Evolutionary conservation across 129 eudicot genomes (phyloP).

Genomic region (Oenanthe sinensis): DNA sequence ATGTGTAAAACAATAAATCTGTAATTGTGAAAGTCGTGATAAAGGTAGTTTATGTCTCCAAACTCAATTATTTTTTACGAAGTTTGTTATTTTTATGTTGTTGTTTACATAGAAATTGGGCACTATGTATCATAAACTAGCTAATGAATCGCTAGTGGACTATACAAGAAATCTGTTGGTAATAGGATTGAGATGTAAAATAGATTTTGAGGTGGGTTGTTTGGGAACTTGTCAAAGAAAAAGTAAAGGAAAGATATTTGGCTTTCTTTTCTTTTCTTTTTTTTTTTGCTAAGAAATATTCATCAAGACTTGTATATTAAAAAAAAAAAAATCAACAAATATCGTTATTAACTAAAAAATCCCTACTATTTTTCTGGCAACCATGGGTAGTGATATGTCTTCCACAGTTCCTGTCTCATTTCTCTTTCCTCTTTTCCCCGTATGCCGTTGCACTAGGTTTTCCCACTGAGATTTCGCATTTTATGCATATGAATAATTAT

Average conservation of each 20-base stretch:
- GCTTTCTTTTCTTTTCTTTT: not conserved
- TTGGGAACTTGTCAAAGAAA: not conserved
- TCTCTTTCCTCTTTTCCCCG: not conserved
- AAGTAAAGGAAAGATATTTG: not conserved
- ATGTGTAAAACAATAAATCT: not conserved
- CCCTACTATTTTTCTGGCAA: not conserved
- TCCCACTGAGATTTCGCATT: no score
- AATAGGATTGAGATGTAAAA: no score
- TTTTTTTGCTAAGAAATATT: no score
- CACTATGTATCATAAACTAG: not conserved
- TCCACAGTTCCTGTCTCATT: not conserved
- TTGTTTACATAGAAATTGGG: not conserved
- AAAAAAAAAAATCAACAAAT: not conserved
- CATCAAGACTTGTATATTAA: no score
- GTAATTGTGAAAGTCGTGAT: not conserved
- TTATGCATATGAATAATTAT: no score
- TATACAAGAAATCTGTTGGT: not conserved
- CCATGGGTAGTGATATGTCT: not conserved
- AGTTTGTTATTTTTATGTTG: not conserved
- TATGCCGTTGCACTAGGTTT: not conserved
- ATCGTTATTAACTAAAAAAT: not conserved
- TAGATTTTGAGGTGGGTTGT: not conserved
- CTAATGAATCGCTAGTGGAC: not conserved
- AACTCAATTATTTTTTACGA: no score
- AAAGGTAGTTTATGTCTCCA: not conserved